Evolutionary conservation across 179 eudicot genomes (phyloP).

Genomic region (Actinidia arguta): DNA sequence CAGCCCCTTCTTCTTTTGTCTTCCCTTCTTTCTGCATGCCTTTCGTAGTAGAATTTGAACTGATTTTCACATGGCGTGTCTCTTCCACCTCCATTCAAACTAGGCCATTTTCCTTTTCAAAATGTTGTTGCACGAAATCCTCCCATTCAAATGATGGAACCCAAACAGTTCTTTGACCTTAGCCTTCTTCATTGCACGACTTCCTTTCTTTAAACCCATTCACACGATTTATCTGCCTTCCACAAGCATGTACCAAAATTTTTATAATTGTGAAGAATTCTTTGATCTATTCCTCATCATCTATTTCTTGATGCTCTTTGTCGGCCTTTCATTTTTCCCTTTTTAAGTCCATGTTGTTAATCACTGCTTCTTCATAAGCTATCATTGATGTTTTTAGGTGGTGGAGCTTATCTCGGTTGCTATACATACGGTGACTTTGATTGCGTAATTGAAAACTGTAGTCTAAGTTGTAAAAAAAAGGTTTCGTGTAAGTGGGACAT

Average conservation of each 20-base stretch:
- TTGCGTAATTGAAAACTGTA: background rate
- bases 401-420: background rate
- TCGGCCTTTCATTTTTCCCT: background rate
- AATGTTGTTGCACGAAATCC: background rate
- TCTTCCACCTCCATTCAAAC: background rate
- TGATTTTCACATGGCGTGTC: background rate
- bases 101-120: background rate
- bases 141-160: conserved; percentile 12
- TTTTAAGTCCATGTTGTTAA: background rate
- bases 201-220: background rate
- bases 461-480: background rate
- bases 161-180: conserved; percentile 5
- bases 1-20: background rate
- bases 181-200: background rate
- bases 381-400: background rate
- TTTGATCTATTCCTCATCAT: conserved; percentile 1
- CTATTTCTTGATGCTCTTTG: background rate
- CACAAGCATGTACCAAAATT: background rate
- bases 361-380: background rate
- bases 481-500: background rate
- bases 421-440: conserved; percentile 9
- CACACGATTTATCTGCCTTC: background rate
- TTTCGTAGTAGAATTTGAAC: background rate
- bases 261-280: conserved; percentile 1
- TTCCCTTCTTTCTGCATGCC: background rate